Evolutionary conservation across 139 green algal genomes (phyloP).

Genomic region (Asterochloris sp.): DNA sequence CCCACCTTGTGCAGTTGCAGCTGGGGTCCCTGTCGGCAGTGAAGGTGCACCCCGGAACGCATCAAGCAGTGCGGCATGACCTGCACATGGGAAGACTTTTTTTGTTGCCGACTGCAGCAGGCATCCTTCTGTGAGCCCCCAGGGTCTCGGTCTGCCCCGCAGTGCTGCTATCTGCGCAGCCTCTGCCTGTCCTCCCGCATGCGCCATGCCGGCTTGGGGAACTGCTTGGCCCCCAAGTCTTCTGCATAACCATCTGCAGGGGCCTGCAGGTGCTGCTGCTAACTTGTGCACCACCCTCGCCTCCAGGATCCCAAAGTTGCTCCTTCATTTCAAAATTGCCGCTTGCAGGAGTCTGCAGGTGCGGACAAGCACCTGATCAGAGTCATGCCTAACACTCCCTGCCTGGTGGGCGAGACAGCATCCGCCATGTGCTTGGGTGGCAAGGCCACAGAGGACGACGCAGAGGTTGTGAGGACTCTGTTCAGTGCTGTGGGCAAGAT

Average conservation of each 20-base stretch:
- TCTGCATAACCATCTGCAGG: too few relatives aligned
- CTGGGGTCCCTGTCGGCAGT: not conserved
- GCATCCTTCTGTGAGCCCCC: too few relatives aligned
- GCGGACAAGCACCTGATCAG: constrained; percentile 53
- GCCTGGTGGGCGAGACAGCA: constrained; percentile 67
- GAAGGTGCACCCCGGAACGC: not conserved
- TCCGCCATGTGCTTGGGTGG: constrained; percentile 32
- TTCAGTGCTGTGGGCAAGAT: constrained; percentile 74
- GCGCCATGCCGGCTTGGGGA: too few relatives aligned
- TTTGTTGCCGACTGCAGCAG: too few relatives aligned
- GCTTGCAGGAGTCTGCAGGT: constrained; percentile 30
- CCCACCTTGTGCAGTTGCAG: not conserved
- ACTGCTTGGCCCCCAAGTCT: too few relatives aligned
- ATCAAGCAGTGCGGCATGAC: not conserved
- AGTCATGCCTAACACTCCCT: constrained; percentile 98
- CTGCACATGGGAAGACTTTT: not conserved
- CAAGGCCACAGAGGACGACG: constrained; percentile 50
- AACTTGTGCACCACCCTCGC: too few relatives aligned
- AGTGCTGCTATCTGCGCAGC: too few relatives aligned
- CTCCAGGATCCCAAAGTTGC: too few relatives aligned
- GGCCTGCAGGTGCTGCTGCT: too few relatives aligned
- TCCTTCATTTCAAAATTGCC: not conserved
- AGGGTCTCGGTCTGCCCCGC: too few relatives aligned
- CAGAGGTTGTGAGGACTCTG: constrained; percentile 49
- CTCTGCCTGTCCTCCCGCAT: too few relatives aligned